These are phyloP conservation scores for Coemansia sp. DNA, from an alignment of 192 early-diverging fungal species.

Conservation along the genomic window DNA sequence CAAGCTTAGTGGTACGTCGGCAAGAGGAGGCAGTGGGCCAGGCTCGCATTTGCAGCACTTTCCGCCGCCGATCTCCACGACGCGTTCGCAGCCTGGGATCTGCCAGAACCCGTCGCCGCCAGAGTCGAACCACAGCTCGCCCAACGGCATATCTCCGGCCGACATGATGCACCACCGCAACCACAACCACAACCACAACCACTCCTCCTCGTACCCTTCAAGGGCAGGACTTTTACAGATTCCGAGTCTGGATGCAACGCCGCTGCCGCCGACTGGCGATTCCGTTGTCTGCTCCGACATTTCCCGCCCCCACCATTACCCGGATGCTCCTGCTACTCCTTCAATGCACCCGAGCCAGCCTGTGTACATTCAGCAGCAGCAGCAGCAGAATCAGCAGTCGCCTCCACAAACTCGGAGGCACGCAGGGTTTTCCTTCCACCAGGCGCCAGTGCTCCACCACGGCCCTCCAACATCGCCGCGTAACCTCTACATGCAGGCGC, in stretches of 20 bases:
- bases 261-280: slow-evolving; percentile 23
- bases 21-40: not conserved
- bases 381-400: slow-evolving; percentile 12
- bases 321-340: slow-evolving; percentile 20
- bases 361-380: slow-evolving; percentile 19
- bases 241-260: slow-evolving; percentile 6
- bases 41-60: slow-evolving; percentile 8
- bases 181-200: no score
- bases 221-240: slow-evolving; percentile 6
- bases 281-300: slow-evolving; percentile 13
- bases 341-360: slow-evolving; percentile 8
- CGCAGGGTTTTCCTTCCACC: slow-evolving; percentile 10
- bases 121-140: slow-evolving; percentile 32
- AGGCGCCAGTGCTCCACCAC: slow-evolving; percentile 16
- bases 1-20: slow-evolving; percentile 16
- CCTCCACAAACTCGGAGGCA: not conserved
- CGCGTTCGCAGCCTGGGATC: slow-evolving; percentile 28
- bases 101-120: slow-evolving; percentile 39
- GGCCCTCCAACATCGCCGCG: slow-evolving; percentile 21
- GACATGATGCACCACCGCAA: slow-evolving; percentile 1
- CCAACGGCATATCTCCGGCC: slow-evolving; percentile 11
- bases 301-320: slow-evolving; percentile 11
- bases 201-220: slow-evolving; percentile 8
- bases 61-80: slow-evolving; percentile 37
- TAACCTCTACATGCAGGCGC: slow-evolving; percentile 27